A percentile compares a stretch with the other conserved stretches of the same genome.
phyloP scores from a whole-genome alignment of 805 yeast genomes.

The Kodamaea neixiangensis region DNA sequence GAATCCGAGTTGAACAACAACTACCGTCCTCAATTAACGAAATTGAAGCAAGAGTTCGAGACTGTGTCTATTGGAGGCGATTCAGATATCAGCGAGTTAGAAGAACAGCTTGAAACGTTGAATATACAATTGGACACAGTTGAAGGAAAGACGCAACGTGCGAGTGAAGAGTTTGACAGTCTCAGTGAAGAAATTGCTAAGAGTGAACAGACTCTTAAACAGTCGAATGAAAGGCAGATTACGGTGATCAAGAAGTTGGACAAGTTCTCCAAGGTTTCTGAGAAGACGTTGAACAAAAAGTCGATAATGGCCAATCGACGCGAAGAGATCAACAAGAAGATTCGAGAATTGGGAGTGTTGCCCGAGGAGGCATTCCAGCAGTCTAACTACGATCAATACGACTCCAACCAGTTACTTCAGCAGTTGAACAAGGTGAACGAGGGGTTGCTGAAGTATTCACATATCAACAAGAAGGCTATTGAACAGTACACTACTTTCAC shows the following conservation, averaged over 20 bases:
- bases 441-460: constrained; percentile 62
- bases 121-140: constrained; percentile 28
- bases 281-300: constrained; percentile 63
- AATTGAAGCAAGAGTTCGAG: constrained; percentile 8
- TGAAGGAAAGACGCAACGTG: constrained; percentile 26
- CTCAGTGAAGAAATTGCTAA: constrained; percentile 31
- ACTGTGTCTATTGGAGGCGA: constrained; percentile 9
- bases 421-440: constrained; percentile 57
- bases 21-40: constrained; percentile 49
- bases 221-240: constrained; percentile 60
- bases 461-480: constrained; percentile 85
- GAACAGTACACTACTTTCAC: constrained; percentile 79
- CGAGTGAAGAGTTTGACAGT: constrained; percentile 29
- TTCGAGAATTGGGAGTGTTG: constrained; percentile 82
- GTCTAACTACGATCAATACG: constrained; percentile 38
- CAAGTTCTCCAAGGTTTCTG: constrained; percentile 61
- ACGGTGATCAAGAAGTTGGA: constrained; percentile 57
- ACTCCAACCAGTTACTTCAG: constrained; percentile 54
- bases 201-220: constrained; percentile 43
- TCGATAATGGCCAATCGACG: constrained; percentile 59
- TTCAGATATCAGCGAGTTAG: constrained; percentile 16
- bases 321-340: constrained; percentile 69
- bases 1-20: constrained; percentile 62
- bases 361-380: constrained; percentile 77
- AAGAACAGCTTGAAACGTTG: constrained; percentile 27